A percentile compares a stretch with the other conserved stretches of the same genome.
Evolutionary conservation across 169 alveolate genomes (phyloP).

Genomic region (Cystoisospora suis): DNA sequence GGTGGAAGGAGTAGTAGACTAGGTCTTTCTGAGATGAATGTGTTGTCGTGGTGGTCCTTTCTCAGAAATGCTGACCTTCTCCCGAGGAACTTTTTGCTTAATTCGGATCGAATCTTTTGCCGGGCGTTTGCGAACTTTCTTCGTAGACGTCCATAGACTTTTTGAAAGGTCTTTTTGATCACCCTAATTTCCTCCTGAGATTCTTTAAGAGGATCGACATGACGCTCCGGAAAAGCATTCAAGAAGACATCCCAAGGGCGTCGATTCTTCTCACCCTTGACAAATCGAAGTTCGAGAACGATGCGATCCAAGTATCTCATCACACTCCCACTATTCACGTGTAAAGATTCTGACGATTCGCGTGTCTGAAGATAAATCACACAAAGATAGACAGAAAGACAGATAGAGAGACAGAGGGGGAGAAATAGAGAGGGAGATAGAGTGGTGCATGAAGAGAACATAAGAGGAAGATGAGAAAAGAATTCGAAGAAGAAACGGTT

Average conservation of each 20-base stretch:
- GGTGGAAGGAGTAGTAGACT: no score
- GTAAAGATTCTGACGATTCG: no score
- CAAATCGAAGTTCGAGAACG: background rate
- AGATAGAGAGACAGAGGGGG: no score
- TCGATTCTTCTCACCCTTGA: background rate
- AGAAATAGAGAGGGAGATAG: no score
- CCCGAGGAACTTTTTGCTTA: conserved; percentile 6
- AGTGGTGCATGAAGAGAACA: no score
- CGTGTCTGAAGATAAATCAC: no score
- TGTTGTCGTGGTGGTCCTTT: no score
- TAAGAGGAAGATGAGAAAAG: no score
- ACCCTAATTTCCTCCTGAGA: background rate
- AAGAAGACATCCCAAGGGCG: background rate
- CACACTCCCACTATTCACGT: background rate
- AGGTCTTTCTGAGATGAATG: no score
- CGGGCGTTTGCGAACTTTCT: background rate
- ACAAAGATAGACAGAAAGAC: no score
- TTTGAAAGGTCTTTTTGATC: background rate
- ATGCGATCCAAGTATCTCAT: background rate
- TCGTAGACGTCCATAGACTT: background rate
- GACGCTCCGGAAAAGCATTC: background rate
- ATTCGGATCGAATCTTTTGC: background rate
- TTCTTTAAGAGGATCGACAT: background rate
- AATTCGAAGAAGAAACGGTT: no score
- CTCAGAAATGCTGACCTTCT: no score